Conservation (phyloP, 129 eudicot genomes). For the Ambrosia artemisiifolia region DNA sequence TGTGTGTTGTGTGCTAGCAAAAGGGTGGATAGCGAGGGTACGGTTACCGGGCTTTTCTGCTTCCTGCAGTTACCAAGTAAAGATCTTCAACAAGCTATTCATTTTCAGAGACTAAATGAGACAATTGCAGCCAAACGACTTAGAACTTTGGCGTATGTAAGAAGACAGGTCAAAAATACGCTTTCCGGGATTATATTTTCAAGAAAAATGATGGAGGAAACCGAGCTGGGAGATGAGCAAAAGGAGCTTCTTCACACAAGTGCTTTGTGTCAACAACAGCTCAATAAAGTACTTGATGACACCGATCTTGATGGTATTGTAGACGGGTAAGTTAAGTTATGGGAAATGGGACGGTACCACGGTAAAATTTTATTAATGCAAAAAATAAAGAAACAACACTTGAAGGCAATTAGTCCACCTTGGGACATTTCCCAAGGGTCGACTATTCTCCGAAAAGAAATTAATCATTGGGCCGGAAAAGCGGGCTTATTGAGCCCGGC, state of each 20-base stretch:
- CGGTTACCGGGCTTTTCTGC: slow-evolving; percentile 74
- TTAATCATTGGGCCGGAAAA: too few species aligned
- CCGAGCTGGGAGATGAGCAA: slow-evolving; percentile 72
- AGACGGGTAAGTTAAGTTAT: slow-evolving; percentile 54
- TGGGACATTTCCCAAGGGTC: too few species aligned
- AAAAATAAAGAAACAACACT: too few species aligned
- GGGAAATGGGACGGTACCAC: background rate
- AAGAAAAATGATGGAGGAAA: slow-evolving; percentile 64
- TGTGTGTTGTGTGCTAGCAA: slow-evolving; percentile 70
- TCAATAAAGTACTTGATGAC: slow-evolving; percentile 81
- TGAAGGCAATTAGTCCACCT: too few species aligned
- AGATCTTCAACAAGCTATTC: slow-evolving; percentile 82
- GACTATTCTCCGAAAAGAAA: too few species aligned
- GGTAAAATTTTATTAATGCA: too few species aligned
- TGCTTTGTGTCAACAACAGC: slow-evolving; percentile 74
- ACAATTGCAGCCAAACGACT: slow-evolving; percentile 69
- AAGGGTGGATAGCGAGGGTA: slow-evolving; percentile 63
- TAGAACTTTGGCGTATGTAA: slow-evolving; percentile 64
- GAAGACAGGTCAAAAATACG: slow-evolving; percentile 75
- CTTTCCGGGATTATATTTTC: slow-evolving; percentile 79
- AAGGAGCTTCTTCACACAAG: slow-evolving; percentile 50
- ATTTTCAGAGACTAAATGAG: slow-evolving; percentile 66
- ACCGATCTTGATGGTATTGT: slow-evolving; percentile 76
- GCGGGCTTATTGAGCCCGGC: too few species aligned
- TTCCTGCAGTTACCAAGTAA: slow-evolving; percentile 86